A percentile compares a stretch with the other conserved stretches of the same genome.
phyloP scores from a whole-genome alignment of 768 basidiomycete species.

The Lactarius indigo region DNA sequence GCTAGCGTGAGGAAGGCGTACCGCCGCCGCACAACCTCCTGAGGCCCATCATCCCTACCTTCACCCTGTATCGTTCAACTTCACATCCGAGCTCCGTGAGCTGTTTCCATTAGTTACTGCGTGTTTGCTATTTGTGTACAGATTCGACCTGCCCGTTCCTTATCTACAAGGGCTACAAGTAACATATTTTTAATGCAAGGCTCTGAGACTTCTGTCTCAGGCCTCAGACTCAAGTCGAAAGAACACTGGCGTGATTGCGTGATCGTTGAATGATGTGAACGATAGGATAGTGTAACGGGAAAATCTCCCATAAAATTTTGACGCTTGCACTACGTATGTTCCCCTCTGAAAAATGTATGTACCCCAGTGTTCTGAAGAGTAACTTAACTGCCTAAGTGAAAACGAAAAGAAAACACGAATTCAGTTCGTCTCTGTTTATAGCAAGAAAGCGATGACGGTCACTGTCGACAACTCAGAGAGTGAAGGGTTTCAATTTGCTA shows the following conservation, averaged over 20 bases:
- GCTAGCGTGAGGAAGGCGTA: conserved; percentile 29
- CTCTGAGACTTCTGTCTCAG: neutral
- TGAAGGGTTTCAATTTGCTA: neutral
- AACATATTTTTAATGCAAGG: neutral
- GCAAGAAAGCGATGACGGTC: neutral
- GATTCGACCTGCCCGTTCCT: neutral
- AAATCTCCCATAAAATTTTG: no score
- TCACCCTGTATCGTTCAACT: neutral
- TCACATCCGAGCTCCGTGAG: neutral
- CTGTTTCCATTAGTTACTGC: neutral
- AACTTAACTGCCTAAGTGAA: no score
- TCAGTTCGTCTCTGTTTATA: no score
- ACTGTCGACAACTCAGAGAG: neutral
- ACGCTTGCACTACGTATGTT: no score
- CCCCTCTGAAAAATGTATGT: no score
- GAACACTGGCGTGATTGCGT: no score
- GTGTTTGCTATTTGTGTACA: neutral
- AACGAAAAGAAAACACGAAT: no score
- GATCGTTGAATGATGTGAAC: no score
- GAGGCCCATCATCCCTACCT: neutral
- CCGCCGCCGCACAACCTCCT: neutral
- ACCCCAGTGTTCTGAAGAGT: no score
- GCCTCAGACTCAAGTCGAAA: no score
- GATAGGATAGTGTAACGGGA: no score
- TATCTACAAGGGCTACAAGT: neutral